These are phyloP conservation scores for Coemansia guatemalensis DNA, from an alignment of 192 early-diverging fungal genomes.

Conservation along the genomic window DNA sequence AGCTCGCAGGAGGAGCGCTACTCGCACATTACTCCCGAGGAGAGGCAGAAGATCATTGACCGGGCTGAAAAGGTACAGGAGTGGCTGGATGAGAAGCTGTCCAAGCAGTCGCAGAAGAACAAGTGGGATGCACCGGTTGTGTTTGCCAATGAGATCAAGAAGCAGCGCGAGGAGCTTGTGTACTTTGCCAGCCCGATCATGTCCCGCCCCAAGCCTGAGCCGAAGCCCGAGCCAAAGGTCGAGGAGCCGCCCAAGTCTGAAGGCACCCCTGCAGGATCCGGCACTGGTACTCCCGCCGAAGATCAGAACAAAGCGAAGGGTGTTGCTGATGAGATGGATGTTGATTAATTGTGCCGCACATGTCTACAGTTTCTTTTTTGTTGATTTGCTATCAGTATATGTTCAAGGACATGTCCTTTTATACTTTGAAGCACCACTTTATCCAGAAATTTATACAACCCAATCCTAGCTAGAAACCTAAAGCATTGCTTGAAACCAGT, in stretches of 20 bases:
- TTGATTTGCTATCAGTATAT: not conserved
- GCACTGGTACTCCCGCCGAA: constrained; percentile 22
- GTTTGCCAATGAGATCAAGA: constrained; percentile 67
- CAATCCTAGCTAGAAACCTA: too few species aligned
- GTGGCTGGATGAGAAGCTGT: constrained; percentile 84
- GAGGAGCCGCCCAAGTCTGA: constrained; percentile 42
- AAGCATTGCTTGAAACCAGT: too few species aligned
- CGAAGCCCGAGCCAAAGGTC: constrained; percentile 53
- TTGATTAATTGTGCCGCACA: constrained; percentile 53
- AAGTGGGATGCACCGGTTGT: constrained; percentile 78
- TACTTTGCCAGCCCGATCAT: constrained; percentile 78
- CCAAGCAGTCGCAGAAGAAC: constrained; percentile 69
- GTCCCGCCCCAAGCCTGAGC: constrained; percentile 88
- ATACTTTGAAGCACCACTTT: too few species aligned
- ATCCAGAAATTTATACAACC: too few species aligned
- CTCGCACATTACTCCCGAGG: constrained; percentile 81
- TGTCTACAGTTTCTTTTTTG: not conserved
- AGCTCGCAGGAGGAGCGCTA: constrained; percentile 81
- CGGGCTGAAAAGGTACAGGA: constrained; percentile 71
- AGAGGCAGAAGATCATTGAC: constrained; percentile 79
- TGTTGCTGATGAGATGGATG: constrained; percentile 62
- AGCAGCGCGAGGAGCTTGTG: constrained; percentile 68
- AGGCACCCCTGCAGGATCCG: not conserved
- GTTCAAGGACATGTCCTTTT: too few species aligned
- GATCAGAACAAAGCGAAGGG: constrained; percentile 50